Conservation (phyloP, 345 rosid genomes). For the Eucalyptus fibrosa region DNA sequence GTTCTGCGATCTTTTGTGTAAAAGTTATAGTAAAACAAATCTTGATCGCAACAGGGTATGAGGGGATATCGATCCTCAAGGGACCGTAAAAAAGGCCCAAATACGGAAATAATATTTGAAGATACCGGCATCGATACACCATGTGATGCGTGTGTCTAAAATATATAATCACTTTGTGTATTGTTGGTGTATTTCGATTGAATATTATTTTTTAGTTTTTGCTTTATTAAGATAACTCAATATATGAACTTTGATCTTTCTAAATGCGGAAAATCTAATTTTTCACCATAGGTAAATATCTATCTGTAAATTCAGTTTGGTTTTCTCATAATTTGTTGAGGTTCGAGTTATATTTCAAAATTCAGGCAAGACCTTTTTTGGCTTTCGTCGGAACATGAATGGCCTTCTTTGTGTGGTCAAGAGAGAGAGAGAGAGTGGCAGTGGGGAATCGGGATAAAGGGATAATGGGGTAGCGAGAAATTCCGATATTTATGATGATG, state of each 20-base stretch:
- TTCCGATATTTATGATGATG: neutral
- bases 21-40: neutral
- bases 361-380: neutral
- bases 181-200: neutral
- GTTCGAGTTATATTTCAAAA: neutral
- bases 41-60: rapidly evolving
- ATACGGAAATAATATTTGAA: neutral
- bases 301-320: neutral
- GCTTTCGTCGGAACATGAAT: neutral
- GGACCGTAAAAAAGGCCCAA: neutral
- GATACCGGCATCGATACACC: neutral
- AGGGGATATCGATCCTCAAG: neutral
- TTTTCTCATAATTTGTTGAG: neutral
- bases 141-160: neutral
- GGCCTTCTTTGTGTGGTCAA: neutral
- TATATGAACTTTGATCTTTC: neutral
- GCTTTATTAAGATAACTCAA: neutral
- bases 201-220: neutral
- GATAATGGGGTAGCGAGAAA: neutral
- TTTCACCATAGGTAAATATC: neutral
- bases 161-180: neutral
- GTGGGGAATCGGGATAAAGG: neutral
- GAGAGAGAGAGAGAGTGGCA: neutral
- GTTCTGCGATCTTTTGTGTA: neutral
- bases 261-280: neutral